Base-by-base conservation (phyloP, 352 stramenopile species). In the Phytophthora niederhauseri region DNA sequence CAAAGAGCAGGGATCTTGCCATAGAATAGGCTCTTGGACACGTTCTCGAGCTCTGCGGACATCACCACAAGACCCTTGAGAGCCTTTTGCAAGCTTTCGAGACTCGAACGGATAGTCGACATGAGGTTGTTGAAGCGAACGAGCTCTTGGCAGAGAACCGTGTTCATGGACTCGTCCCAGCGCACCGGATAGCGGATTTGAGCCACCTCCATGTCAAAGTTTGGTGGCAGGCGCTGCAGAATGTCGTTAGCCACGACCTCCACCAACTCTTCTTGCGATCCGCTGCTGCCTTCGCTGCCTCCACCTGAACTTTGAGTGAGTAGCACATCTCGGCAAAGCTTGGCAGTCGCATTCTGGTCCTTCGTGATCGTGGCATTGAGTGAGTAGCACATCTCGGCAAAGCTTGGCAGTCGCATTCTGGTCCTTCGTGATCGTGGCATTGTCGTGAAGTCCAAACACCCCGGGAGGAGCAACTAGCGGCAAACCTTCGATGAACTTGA, bases 111-210 rank as follows among this genome's bases (percentile, higher is more conserved):
- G 54, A 98, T 94, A 19, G 85, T 95, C n/a, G 82, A 86, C 20
- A 94, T 77, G 30, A 99, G 80, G 64, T 96, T 96, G 62, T 99
- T 98, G 71, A 99, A 98, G 3, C 94, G 91, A 41, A 94, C 84
- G 34, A 99, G 85, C 69, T 98, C 94, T 76, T 98, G 94, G 61
- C 91, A 97, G 4, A 98, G 74, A 34, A 98, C 93, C 0, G 93
- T 98, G 79, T 98, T 98, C 93, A 98, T 98, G 17, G 85, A 96
- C 70, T 98, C 91, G 48, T 97, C 89, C 92, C 91, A 98, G 6
- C 89, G 80, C 43, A 98, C 91, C 0, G 92, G 93, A 70, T 98
- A 98, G 31, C 92, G 86, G 46, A 98, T 90, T 69, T 97, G 90
- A 19, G 92, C 93, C 14, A 95, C 81, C 63, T 98, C 92, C 89